These are phyloP conservation scores for Schizonepeta tenuifolia DNA, from an alignment of 257 asterid species.

Conservation along the genomic window DNA sequence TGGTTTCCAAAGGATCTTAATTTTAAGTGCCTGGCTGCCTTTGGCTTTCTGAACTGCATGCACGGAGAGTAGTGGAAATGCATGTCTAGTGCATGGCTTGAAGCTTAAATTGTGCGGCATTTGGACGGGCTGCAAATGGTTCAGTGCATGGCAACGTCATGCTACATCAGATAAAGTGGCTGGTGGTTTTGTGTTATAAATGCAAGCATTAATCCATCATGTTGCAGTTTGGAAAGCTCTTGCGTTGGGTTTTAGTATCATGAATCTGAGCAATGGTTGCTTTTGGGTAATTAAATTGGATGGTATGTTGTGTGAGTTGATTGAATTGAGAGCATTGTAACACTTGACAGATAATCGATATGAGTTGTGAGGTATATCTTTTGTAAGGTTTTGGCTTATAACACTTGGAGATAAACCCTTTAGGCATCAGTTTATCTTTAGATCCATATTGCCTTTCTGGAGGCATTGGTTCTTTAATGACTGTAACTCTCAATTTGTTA, in stretches of 20 bases:
- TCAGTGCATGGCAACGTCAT: not conserved
- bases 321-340: not conserved
- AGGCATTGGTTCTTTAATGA: not conserved
- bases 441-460: not conserved
- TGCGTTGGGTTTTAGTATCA: not conserved
- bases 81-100: not conserved
- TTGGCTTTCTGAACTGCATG: conserved; percentile 3
- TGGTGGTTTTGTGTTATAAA: not conserved
- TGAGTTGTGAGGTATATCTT: not conserved
- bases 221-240: not conserved
- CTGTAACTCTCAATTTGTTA: not conserved
- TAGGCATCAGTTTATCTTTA: not conserved
- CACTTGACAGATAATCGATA: not conserved
- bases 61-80: not conserved
- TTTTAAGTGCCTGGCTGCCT: not conserved
- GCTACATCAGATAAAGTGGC: too few species aligned
- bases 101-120: not conserved
- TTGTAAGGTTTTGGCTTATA: not conserved
- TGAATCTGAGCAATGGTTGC: not conserved
- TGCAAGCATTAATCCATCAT: conserved; percentile 1
- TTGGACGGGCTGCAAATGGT: not conserved
- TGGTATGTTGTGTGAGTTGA: not conserved
- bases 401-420: not conserved
- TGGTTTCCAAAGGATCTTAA: not conserved
- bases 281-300: not conserved